These are phyloP conservation scores for Claviceps sp. DNA, from an alignment of 2,329 filamentous ascomycete species.

Conservation along the genomic window DNA sequence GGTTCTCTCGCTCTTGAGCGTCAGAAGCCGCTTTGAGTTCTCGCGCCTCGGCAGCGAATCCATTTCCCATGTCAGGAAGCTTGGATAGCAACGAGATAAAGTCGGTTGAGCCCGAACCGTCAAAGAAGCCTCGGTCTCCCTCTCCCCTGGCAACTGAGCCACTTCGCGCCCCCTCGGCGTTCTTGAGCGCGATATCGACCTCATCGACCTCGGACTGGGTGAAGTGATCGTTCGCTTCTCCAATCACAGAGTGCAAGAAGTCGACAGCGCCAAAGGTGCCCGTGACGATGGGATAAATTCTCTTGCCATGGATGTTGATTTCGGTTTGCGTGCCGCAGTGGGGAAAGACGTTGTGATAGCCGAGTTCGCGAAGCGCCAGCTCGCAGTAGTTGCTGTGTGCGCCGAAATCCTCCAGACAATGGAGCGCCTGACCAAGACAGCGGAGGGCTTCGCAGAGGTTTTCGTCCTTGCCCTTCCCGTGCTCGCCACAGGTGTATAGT, in stretches of 20 bases:
- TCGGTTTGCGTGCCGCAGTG: conserved; percentile 57
- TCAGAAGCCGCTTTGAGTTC: conserved; percentile 47
- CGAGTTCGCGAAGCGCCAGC: conserved; percentile 61
- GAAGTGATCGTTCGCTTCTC: conserved; percentile 72
- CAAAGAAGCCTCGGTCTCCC: conserved; percentile 28
- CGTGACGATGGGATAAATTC: conserved; percentile 63
- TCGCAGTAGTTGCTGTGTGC: conserved; percentile 80
- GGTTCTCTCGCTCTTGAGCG: conserved; percentile 49
- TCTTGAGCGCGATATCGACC: conserved; percentile 60
- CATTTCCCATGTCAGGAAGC: conserved; percentile 56
- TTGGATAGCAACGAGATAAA: conserved; percentile 64
- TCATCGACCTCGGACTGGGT: conserved; percentile 76
- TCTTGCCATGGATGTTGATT: conserved; percentile 48
- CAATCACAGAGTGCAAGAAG: conserved; percentile 65
- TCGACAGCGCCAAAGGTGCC: conserved; percentile 67
- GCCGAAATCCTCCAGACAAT: conserved; percentile 67
- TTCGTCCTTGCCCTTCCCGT: conserved; percentile 50
- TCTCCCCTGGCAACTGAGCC: conserved; percentile 20
- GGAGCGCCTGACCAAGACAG: conserved; percentile 61
- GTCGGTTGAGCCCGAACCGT: conserved; percentile 30
- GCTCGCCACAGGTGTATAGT: conserved; percentile 54
- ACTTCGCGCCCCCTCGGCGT: conserved; percentile 41
- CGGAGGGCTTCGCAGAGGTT: conserved; percentile 71
- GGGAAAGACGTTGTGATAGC: conserved; percentile 67
- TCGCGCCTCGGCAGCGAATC: conserved; percentile 53